These are phyloP conservation scores for Yarrowia sp. DNA, from an alignment of 805 yeast genomes.

Conservation along the genomic window DNA sequence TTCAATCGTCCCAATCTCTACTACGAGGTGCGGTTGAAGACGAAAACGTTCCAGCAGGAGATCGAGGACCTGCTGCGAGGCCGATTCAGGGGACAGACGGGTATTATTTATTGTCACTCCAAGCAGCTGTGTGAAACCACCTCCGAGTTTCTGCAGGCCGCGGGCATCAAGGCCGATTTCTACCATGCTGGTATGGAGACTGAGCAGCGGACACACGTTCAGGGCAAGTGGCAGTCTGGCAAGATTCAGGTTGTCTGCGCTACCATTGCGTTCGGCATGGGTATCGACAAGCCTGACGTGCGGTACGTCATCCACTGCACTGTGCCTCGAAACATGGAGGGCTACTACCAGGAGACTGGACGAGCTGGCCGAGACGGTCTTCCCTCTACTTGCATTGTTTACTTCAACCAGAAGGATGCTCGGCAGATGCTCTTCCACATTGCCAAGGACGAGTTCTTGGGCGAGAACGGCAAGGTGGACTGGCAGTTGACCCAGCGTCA, in stretches of 20 bases:
- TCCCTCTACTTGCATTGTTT: slow-evolving; percentile 77
- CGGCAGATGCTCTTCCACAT: slow-evolving; percentile 73
- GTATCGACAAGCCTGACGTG: slow-evolving; percentile 95
- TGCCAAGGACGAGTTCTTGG: slow-evolving; percentile 57
- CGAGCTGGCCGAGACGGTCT: slow-evolving; percentile 97
- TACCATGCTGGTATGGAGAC: slow-evolving; percentile 96
- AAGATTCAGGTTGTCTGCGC: slow-evolving; percentile 82
- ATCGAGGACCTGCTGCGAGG: slow-evolving; percentile 54
- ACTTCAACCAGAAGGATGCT: slow-evolving; percentile 77
- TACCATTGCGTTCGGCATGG: slow-evolving; percentile 98
- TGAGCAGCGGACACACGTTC: slow-evolving; percentile 69
- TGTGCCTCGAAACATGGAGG: slow-evolving; percentile 87
- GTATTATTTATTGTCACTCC: slow-evolving; percentile 92
- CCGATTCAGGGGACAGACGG: slow-evolving; percentile 60
- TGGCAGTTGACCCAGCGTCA: slow-evolving; percentile 50
- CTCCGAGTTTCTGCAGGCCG: slow-evolving; percentile 53
- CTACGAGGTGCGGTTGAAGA: slow-evolving; percentile 59
- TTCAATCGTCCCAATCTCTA: slow-evolving; percentile 84
- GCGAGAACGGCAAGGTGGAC: slow-evolving; percentile 18
- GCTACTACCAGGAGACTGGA: slow-evolving; percentile 97
- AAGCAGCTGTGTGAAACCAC: slow-evolving; percentile 85
- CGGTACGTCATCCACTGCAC: slow-evolving; percentile 86
- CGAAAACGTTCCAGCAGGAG: slow-evolving; percentile 58
- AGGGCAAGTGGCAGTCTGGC: slow-evolving; percentile 76
- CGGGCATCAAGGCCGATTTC: slow-evolving; percentile 66